These are phyloP conservation scores for Neostapfia colusana DNA, from an alignment of 176 grass and related monocot genomes.

Conservation along the genomic window DNA sequence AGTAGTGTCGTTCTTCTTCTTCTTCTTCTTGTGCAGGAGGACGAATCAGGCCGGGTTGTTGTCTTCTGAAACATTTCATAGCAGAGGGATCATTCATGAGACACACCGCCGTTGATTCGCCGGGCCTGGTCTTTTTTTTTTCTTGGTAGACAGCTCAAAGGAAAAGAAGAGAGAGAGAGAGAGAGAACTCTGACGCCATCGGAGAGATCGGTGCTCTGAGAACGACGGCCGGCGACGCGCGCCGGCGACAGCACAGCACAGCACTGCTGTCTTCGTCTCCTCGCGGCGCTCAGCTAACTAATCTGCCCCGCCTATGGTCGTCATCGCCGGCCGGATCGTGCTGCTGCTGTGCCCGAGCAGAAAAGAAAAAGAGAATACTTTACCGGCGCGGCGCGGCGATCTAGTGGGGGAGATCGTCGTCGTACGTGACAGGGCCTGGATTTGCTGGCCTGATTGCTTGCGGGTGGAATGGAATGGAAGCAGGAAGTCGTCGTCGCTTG, in stretches of 20 bases:
- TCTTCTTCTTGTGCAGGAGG: no score
- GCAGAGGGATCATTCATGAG: no score
- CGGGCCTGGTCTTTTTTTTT: neutral
- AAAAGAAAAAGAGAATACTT: neutral
- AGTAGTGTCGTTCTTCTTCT: no score
- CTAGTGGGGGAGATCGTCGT: slow-evolving; percentile 25
- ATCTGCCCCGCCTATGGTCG: neutral
- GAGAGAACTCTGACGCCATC: neutral
- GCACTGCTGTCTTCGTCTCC: neutral
- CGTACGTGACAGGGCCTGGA: slow-evolving; percentile 23
- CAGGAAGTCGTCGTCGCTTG: slow-evolving; percentile 12
- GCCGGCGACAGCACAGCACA: neutral
- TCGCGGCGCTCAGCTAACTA: neutral
- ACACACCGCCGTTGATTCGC: slow-evolving; percentile 24
- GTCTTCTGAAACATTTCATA: no score
- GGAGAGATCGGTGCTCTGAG: neutral
- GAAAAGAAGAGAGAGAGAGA: accelerated
- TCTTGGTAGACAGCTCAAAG: neutral
- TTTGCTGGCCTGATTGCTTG: neutral
- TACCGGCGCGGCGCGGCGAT: slow-evolving; percentile 21
- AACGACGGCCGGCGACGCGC: neutral
- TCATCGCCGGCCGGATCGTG: neutral
- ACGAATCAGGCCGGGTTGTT: no score
- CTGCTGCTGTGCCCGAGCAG: neutral
- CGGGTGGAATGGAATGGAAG: neutral